Base-by-base conservation (phyloP, 345 rosid genomes). In the Citrus glauca region DNA sequence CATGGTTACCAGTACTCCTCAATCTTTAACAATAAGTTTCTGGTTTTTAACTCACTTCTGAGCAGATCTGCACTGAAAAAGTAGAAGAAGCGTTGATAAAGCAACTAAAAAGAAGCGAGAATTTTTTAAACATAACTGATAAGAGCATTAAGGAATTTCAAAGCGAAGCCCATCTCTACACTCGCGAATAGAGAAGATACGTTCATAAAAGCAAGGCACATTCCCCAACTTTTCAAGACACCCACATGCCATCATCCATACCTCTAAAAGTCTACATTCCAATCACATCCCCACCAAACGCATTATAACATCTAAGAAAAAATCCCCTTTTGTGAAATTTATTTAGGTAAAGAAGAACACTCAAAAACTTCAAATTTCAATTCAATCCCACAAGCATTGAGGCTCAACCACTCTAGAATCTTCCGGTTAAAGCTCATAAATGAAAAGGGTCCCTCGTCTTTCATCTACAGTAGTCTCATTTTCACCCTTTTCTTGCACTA, bases 221-320 rank as follows among this genome's bases (percentile, higher is more conserved):
- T 82, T 83, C 87, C 78, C 82, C 66, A 74, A 72, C 81, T 82
- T 66, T 72, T 74, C 69, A 68, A 65, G 53, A 79, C 48, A 30
- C 79, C 85, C 94, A 91, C 91, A 88, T 82, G 90, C 86, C 57
- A 69, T 80, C 57, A 17, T 53, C 79, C 84, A 77, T 80, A 71
- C 77, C 83, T 81, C 66, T 4, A 40, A 40, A 9, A 9, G 45
- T 40, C 45, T 40, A 76, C 74, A 69, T 76, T 82, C 80, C 63
- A 3, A 70, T 77, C 80, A 82, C 82, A 87, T 80, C 81, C 82
- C 81, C 78, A 83, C 90, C 88, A 69, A 82, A 88, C 86, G 73
- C 57, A 53, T 66, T 60, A 69, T 37, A 73, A 71, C 60, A 85
- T 64, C 30, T 24, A 69, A 76, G 77, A 65, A 40, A 67, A 67